These are phyloP conservation scores for Candida bentonensis DNA, from an alignment of 805 yeast genomes.

Conservation along the genomic window DNA sequence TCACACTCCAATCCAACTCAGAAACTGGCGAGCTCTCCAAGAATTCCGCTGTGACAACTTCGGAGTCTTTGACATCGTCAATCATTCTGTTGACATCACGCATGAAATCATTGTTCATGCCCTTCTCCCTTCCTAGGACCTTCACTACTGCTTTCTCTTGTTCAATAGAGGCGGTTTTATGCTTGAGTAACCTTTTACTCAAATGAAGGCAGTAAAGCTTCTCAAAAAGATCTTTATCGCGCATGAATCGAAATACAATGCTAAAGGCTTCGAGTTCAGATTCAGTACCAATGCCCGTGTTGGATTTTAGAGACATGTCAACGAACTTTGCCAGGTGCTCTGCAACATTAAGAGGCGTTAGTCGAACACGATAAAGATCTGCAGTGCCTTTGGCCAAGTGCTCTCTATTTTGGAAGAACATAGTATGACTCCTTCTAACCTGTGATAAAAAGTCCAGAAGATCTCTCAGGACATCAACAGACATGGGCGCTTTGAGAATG, in stretches of 20 bases:
- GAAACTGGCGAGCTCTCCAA: neutral
- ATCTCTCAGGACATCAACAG: neutral
- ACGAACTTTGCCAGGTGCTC: neutral
- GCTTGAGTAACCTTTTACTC: neutral
- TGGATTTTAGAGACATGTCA: neutral
- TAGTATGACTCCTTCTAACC: no score
- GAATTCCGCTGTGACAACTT: neutral
- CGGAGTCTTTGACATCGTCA: neutral
- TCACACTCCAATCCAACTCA: neutral
- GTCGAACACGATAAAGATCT: neutral
- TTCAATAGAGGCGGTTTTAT: neutral
- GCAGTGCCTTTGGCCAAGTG: no score
- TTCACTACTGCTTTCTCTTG: neutral
- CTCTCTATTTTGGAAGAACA: no score
- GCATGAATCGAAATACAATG: neutral
- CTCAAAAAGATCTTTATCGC: neutral
- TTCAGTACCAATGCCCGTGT: neutral
- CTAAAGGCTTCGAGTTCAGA: neutral
- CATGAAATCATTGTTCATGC: neutral
- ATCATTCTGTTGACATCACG: neutral
- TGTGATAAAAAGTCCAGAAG: neutral
- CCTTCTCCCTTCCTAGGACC: neutral
- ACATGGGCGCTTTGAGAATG: neutral
- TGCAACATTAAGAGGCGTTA: neutral
- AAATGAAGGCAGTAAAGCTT: neutral